Base-by-base conservation (phyloP, 345 rosid genomes). In the Garcia nutans region DNA sequence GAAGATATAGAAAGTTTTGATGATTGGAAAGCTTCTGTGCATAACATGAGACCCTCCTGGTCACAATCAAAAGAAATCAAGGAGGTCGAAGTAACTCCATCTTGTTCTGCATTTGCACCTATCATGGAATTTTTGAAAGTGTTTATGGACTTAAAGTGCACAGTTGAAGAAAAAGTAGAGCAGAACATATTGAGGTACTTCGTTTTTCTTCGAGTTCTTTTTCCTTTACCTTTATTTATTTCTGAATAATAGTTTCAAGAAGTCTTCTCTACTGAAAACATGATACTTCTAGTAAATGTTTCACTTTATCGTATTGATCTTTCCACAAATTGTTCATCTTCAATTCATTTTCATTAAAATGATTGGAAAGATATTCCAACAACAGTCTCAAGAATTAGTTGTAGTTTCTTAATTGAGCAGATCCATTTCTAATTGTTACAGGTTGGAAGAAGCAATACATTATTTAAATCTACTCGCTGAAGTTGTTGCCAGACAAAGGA, bases 381-480 rank as follows among this genome's bases (percentile, higher is more conserved):
- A 19, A 65, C 23, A 24, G 12, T 47, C 41, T 24, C 13, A 26
- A 52, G 42, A 55, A 10, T 20, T 28, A 31, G 45, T 5, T 70
- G 11, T 41, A 16, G 0, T 50, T 23, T 67, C 37, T 26, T 8
- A 10, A 19, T 58, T 57, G 61, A 74, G 68, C 59, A 26, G 3
- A 54, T 54, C 67, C 67, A 62, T 49, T 50, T 56, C 33, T 26
- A 62, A 55, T 4, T 52, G 17, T 77, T 61, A 58, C 80, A 93
- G 98, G 90, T 71, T 92, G 47, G 86, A 87, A 71, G 80, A 78
- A 67, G 55, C 85, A 78, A 85, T 82, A 74, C 68, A 17, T 63
- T 60, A 78, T 50, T 64, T 90, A 24, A 76, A 84, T 77, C 72
- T 77, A 49, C 71, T 73, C 0, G 74, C 55, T 60, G 79, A 88